These are phyloP conservation scores for Aspergillus sparsus DNA, from an alignment of 495 filamentous ascomycete genomes.

Conservation along the genomic window DNA sequence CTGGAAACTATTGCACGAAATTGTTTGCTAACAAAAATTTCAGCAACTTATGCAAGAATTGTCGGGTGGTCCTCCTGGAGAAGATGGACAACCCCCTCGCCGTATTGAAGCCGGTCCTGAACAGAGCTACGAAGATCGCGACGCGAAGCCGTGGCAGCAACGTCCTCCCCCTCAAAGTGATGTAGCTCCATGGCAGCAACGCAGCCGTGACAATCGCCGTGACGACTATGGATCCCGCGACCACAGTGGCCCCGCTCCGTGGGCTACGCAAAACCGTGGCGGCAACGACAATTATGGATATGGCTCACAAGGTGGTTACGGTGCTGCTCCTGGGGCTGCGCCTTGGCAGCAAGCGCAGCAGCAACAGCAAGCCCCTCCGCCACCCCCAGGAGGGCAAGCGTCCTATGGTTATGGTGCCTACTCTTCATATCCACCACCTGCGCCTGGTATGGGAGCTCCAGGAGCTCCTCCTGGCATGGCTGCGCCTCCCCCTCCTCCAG, in stretches of 20 bases:
- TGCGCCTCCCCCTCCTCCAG: conserved; percentile 69
- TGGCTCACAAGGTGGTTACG: conserved; percentile 36
- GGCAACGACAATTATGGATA: conserved; percentile 54
- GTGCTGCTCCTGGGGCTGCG: conserved; percentile 53
- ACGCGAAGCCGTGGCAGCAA: conserved; percentile 87
- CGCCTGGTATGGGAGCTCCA: conserved; percentile 61
- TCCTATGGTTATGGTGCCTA: conserved; percentile 58
- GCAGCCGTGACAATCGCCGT: conserved; percentile 59
- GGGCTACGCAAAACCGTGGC: conserved; percentile 52
- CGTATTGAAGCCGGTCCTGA: conserved; percentile 85
- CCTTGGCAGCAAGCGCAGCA: conserved; percentile 71
- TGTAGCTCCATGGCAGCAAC: conserved; percentile 72
- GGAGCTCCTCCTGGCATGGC: conserved; percentile 65
- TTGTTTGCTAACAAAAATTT: conserved; percentile 35
- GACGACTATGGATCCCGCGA: conserved; percentile 54
- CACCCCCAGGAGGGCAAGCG: conserved; percentile 50
- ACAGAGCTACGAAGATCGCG: conserved; percentile 55
- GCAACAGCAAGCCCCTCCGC: conserved; percentile 57
- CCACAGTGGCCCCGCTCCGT: conserved; percentile 51
- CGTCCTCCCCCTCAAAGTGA: conserved; percentile 68
- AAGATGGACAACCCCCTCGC: conserved; percentile 65
- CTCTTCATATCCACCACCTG: conserved; percentile 54
- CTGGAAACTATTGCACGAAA: background rate
- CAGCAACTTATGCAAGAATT: conserved; percentile 98
- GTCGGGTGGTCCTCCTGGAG: conserved; percentile 68